Conservation (phyloP, 805 yeast genomes). For the Pichia ethanolica region DNA sequence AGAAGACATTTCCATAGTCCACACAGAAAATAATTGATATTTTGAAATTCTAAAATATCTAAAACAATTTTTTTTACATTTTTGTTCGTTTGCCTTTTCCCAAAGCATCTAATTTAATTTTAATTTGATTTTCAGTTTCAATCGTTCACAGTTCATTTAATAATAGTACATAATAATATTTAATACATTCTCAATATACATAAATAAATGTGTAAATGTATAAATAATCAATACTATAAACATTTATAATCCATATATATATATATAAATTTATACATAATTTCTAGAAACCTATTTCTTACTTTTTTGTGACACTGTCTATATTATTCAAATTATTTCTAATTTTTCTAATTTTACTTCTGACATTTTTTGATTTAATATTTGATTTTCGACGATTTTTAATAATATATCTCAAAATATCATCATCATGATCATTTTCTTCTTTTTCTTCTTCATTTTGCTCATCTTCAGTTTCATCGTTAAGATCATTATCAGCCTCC, state of each 20-base stretch:
- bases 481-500: neutral
- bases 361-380: neutral
- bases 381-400: neutral
- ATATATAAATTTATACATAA: neutral
- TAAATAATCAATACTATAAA: too few species aligned
- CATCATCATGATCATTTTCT: neutral
- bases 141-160: too few species aligned
- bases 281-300: neutral
- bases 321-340: slow-evolving; percentile 2
- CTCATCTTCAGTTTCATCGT: neutral
- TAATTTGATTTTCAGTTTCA: too few species aligned
- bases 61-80: neutral
- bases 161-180: too few species aligned
- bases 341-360: neutral
- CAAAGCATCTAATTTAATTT: too few species aligned
- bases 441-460: neutral
- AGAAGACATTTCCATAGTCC: slow-evolving; percentile 13
- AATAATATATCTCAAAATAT: slow-evolving; percentile 4
- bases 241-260: neutral
- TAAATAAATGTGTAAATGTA: too few species aligned
- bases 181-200: too few species aligned
- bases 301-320: slow-evolving; percentile 1
- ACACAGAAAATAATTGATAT: neutral
- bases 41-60: neutral
- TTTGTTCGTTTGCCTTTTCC: too few species aligned